A percentile compares a stretch with the other conserved stretches of the same genome.
phyloP scores from a whole-genome alignment of 2,329 filamentous ascomycete species.

The Juglanconis oblonga region DNA sequence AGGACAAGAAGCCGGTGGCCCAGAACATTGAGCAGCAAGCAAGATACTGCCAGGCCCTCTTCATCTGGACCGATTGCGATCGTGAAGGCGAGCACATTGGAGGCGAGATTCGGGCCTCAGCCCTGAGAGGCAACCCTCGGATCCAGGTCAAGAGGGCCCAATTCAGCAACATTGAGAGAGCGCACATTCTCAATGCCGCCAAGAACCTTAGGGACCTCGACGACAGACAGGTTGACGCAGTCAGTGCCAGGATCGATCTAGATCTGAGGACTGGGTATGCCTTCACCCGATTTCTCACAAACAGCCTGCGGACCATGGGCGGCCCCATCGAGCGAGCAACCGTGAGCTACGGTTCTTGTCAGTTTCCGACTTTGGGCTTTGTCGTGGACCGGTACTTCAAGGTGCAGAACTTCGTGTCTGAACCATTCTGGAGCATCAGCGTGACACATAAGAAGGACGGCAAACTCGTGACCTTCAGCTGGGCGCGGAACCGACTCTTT shows the following conservation, averaged over 20 bases:
- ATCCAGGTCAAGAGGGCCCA: conserved; percentile 81
- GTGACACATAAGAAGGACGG: conserved; percentile 74
- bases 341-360: conserved; percentile 92
- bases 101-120: conserved; percentile 81
- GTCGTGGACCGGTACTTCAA: conserved; percentile 95
- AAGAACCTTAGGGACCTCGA: conserved; percentile 75
- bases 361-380: conserved; percentile 95
- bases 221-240: conserved; percentile 81
- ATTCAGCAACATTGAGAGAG: conserved; percentile 95
- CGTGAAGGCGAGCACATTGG: conserved; percentile 97
- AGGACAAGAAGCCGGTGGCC: conserved; percentile 79
- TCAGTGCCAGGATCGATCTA: conserved; percentile 84
- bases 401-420: conserved; percentile 89
- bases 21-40: conserved; percentile 83
- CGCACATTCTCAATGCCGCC: conserved; percentile 83
- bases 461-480: conserved; percentile 79
- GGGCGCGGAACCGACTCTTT: conserved; percentile 80
- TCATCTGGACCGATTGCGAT: conserved; percentile 99
- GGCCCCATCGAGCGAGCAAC: conserved; percentile 61
- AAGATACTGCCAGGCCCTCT: conserved; percentile 66
- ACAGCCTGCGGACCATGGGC: conserved; percentile 71
- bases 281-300: conserved; percentile 85
- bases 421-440: conserved; percentile 90
- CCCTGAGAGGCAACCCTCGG: conserved; percentile 66
- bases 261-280: conserved; percentile 89